Base-by-base conservation (phyloP, 1,284 basidiomycete species). In the Tetrapyrgos nigripes region DNA sequence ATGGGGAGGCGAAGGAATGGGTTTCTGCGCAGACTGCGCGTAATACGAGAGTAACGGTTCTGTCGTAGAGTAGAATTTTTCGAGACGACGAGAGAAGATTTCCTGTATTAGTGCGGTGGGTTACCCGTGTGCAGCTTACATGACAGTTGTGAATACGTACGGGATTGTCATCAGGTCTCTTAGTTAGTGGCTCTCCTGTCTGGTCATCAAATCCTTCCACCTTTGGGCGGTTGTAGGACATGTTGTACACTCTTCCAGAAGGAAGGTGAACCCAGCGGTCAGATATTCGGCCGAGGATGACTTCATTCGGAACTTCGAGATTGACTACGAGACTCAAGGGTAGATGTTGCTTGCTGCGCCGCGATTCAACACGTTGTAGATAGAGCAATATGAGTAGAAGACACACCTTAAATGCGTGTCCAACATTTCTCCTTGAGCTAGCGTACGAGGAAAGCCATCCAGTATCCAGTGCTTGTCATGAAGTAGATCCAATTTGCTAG, bases 361-460 rank as follows among this genome's bases (percentile, higher is more conserved):
- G 24, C 5, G 35, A 13, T 43, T 50, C 27, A 50, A 26, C 27
- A 26, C 21, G 26, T 6, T n/a, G 19, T 19, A 47, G n/a, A 17
- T 27, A 14, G 50, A 11, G 1, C 9, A 3, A 10, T 31, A 24
- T 37, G 51, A 47, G 21, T n/a, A 37, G 44, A 17, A 35, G 24
- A 74, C 83, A 48, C 66, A 90, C 88, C 80, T 80, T 57, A 93
- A 79, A 73, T 91, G 86, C 19, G 77, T 76, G 70, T 98, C 93
- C 10, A 99, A 82, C 46, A 97, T 80, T 71, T 89, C 80, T 1
- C 94, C 97, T 75, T 99, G 97, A 17, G 85, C 87, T 2, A 97
- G 75, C 2, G 97, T 99, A 40, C 97, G 88, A 29, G 97, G 97
- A 70, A 99, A 99, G 4, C 97, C 97, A 69, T 99, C 97, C 33